Base-by-base conservation (phyloP, 2,329 filamentous ascomycete species). In the Tolypocladium tundrense region DNA sequence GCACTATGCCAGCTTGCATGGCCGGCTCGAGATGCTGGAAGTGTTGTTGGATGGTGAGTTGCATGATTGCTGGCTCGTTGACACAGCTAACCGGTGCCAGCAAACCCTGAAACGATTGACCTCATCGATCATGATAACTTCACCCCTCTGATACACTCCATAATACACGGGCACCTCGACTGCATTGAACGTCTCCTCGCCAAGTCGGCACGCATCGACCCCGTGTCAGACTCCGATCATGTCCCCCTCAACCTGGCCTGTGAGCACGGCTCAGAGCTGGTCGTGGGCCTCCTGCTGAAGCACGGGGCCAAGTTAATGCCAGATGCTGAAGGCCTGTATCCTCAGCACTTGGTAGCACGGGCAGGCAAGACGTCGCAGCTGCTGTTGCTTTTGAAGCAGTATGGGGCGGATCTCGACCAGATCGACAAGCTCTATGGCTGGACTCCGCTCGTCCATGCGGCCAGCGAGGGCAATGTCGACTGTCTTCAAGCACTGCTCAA, bases 1-100 rank as follows among this genome's bases (percentile, higher is more conserved):
- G 41, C 94, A 99, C 69, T 99, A 99, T 74, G 92, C 94, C 16
- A 96, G 91, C 70, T 92, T 97, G 82, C 91, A 97, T 74, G 94
- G 94, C 6, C 84, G 90, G 52, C 80, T 95, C 24, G 88, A 90
- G 57, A 91, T 96, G 85, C 83, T 95, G 35, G 82, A 90, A 63
- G 81, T 84, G 50, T 78, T 97, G 24, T 76, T 96, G 55, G 75
- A 81, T 62, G 84, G 84, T 85, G 73, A 66, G 72, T 63, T 19
- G 42, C 40, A 52, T 8, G 9, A 13, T 21, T 2, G 48, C n/a
- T 7, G 31, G 10, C 39, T 14, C 19, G 33, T 11, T 7, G 48
- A 52, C 41, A 24, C 13, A 40, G 8, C 62, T 67, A 55, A 65
- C 39, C 6, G 57, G 52, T 21, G 33, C n/a, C 58, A 85, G 83